Percentiles rank a stretch among this genome's conserved stretches.
phyloP scores from a whole-genome alignment of 495 filamentous ascomycete genomes.

The Talaromyces trachyspermus region DNA sequence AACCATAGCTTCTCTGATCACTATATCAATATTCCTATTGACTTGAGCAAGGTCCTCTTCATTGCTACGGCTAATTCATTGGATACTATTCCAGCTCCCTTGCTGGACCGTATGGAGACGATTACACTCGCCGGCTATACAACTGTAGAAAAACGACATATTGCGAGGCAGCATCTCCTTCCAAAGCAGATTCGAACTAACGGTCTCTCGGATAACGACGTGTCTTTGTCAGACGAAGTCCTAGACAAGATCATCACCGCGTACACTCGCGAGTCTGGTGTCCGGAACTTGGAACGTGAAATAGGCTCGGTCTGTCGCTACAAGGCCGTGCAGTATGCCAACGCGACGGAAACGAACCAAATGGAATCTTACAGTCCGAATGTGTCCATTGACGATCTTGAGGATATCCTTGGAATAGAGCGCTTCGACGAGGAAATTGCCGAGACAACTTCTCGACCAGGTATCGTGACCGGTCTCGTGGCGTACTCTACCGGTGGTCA shows the following conservation, averaged over 20 bases:
- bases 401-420: conserved; percentile 87
- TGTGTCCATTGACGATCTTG: conserved; percentile 71
- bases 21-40: conserved; percentile 93
- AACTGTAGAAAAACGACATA: conserved; percentile 95
- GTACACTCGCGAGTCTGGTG: conserved; percentile 96
- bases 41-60: conserved; percentile 93
- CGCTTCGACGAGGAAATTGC: conserved; percentile 94
- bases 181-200: conserved; percentile 86
- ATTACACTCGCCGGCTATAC: conserved; percentile 92
- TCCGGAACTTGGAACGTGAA: conserved; percentile 93
- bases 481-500: conserved; percentile 92
- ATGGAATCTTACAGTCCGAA: conserved; percentile 64
- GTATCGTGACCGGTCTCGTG: conserved; percentile 93
- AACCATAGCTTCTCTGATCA: conserved; percentile 94
- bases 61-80: conserved; percentile 97
- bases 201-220: conserved; percentile 66
- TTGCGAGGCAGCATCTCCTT: conserved; percentile 85
- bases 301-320: conserved; percentile 88
- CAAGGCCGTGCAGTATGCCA: conserved; percentile 91
- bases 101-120: conserved; percentile 97
- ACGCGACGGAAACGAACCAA: conserved; percentile 72
- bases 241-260: conserved; percentile 90
- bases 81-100: conserved; percentile 87
- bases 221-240: conserved; percentile 71
- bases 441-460: conserved; percentile 77